Evolutionary conservation across 495 filamentous ascomycete genomes (phyloP), one percentile per base, ranked within the genome.

Genomic region (Acidomyces sp.): DNA sequence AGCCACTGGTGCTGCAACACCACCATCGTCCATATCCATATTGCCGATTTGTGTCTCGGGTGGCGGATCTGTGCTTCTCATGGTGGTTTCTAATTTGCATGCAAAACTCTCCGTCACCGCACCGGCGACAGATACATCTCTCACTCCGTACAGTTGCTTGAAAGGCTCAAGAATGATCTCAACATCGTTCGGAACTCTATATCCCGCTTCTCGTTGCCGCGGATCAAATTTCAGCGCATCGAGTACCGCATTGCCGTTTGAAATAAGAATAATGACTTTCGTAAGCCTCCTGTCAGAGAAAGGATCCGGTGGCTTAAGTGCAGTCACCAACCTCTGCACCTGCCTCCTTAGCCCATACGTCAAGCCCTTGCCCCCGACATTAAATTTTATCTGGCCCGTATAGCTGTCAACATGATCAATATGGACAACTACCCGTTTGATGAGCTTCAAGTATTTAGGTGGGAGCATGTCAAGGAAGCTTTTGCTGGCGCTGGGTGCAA

Each of bases 371-470:
- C 59, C 61, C 4, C 52, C 45, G 30, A 49, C 61, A 31, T 66
- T 64, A 44, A 57, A 63, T 37, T 62, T 64, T 40, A 64, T 57
- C 59, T 61, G 62, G 16, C 61, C 62, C 13, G 51, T 59, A 39
- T 64, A 64, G 34, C 51, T 39, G 39, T 65, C 63, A 13, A 62
- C 53, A 39, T 57, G 56, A 43, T 61, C 51, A 6, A 66, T 43
- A 19, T 53, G 56, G 28, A 66, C 48, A n/a, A 61, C 30, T 19
- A 58, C 58, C 26, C 55, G 53, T 41, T 53, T 56, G 11, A 66
- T 57, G 28, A 56, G 40, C 28, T 50, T 15, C 41, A 60, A 23
- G 43, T 59, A 58, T 9, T 53, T 31, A 27, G 42, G 24, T 18
- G 59, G 48, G 20, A 66, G 46, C 7, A 51, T 43, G 4, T 55